These are phyloP conservation scores for Solanum arcanum DNA, from an alignment of 257 asterid genomes.

Conservation along the genomic window DNA sequence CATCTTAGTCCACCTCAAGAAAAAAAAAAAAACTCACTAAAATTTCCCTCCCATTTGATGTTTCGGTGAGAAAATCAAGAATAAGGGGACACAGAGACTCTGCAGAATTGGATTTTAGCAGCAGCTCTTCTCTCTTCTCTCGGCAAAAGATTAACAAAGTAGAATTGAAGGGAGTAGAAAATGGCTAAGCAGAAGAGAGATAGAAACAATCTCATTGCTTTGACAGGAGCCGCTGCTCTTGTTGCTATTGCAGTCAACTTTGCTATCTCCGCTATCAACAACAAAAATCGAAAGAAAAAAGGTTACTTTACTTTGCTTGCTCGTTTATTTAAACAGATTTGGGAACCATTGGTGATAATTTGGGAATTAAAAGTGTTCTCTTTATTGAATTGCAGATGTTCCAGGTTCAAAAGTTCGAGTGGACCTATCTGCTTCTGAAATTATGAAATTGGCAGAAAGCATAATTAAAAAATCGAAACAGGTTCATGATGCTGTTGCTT, in stretches of 20 bases:
- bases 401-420: constrained; percentile 50
- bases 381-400: constrained; percentile 30
- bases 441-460: constrained; percentile 58
- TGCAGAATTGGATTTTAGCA: background rate
- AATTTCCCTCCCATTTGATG: background rate
- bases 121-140: background rate
- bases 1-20: background rate
- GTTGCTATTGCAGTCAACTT: constrained; percentile 70
- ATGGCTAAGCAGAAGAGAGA: constrained; percentile 33
- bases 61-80: background rate
- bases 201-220: constrained; percentile 28
- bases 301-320: constrained; percentile 18
- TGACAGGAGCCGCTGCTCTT: constrained; percentile 90
- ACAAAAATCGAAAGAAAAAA: constrained; percentile 45
- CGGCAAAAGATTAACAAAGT: background rate
- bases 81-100: background rate
- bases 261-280: constrained; percentile 40
- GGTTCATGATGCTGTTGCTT: constrained; percentile 80
- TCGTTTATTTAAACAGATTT: background rate
- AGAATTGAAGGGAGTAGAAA: background rate
- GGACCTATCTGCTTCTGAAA: constrained; percentile 64
- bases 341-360: background rate
- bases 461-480: constrained; percentile 59
- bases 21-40: background rate
- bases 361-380: background rate